Conservation (phyloP, 2,329 filamentous ascomycete genomes). For the Microcera coccophila region DNA sequence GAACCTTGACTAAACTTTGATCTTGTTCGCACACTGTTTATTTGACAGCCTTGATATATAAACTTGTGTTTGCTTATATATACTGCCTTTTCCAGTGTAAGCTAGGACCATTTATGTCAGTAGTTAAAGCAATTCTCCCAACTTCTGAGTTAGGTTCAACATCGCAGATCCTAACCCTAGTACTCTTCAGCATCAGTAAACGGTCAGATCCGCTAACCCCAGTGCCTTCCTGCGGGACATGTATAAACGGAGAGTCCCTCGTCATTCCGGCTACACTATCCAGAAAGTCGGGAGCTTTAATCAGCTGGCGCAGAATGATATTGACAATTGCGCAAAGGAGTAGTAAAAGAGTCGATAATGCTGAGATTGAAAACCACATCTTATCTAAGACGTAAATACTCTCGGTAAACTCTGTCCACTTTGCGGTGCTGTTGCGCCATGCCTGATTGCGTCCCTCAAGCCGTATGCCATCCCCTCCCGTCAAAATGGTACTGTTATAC, state of each 20-base stretch:
- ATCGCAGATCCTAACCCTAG: constrained; percentile 1
- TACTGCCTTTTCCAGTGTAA: neutral
- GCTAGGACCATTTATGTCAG: neutral
- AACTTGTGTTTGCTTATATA: neutral
- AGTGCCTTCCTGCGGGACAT: constrained; percentile 2
- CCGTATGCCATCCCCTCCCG: neutral
- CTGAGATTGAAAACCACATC: constrained; percentile 3
- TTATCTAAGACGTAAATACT: constrained; percentile 3
- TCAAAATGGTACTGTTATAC: neutral
- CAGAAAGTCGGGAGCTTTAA: constrained; percentile 7
- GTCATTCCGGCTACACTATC: constrained; percentile 6
- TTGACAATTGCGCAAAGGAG: neutral
- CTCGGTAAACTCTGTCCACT: constrained; percentile 3
- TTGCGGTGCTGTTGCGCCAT: constrained; percentile 4
- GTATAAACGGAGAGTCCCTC: constrained; percentile 3
- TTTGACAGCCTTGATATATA: no score
- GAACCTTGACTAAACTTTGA: no score
- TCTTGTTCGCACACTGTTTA: no score
- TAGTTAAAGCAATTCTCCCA: constrained; percentile 4
- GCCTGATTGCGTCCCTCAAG: neutral
- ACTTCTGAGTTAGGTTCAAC: neutral
- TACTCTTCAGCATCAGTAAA: neutral
- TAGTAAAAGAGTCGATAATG: constrained; percentile 1
- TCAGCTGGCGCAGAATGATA: neutral
- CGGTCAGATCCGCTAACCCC: constrained; percentile 3